Base-by-base conservation (phyloP, 108 stramenopile species). In the Cylindrotheca closterium region DNA sequence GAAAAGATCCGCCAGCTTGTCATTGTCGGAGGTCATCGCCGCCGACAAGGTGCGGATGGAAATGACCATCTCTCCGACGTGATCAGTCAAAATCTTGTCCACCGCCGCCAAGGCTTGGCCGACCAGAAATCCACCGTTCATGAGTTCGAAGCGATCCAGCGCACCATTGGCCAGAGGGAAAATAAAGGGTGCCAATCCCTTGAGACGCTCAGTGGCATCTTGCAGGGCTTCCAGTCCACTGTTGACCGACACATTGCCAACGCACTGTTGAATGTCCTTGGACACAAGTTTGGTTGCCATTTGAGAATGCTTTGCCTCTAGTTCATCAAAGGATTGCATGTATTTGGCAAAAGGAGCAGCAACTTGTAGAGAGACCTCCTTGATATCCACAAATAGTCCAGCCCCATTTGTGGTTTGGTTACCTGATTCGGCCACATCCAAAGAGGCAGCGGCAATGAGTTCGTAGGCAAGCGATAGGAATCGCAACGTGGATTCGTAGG, bases 391-490 rank as follows among this genome's bases (percentile, higher is more conserved):
- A 56, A 79, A 83, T 19, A 86, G 59, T 1, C 60, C 58, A 7
- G 73, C 56, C 17, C 66, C 80, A 30, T 74, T 78, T n/a, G 52
- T 60, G 25, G 47, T 61, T 17, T 54, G 51, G 7, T 49, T 45
- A 42, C 68, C 52, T 30, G 78, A 57, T 37, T 78, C 78, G 10
- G 50, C 70, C 59, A 75, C 46, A 73, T 83, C 75, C 60, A 77
- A 65, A 77, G 79, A 88, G 69, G 62, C 63, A 29, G 75, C 78
- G 15, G 86, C 85, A 25, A 93, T 75, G 37, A 75, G 69, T 67
- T 93, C 92, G 61, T 93, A 89, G 8, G 83, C 83, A 58, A 93
- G 58, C 10, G 88, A 86, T 12, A 93, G 75, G 54, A 93, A 93
- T 47, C 83, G 88, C 3, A 93, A 60, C 0, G 92, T 88, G 0